Evolutionary conservation across 257 asterid species (phyloP), one percentile per base, ranked within the genome.

Genomic region (Capsicum baccatum): DNA sequence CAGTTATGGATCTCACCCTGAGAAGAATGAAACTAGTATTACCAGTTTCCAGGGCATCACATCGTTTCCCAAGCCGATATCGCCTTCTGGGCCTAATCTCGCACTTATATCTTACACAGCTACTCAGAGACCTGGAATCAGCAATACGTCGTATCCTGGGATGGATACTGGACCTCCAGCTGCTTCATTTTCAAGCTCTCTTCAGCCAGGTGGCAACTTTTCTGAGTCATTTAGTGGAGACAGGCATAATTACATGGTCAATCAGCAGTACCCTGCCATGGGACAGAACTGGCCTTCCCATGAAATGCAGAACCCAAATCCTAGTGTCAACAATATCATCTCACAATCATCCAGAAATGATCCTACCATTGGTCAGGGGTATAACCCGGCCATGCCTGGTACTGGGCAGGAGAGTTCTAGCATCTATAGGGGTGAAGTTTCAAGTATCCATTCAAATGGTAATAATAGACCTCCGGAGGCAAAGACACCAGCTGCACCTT

Each of bases 71-170:
- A 89, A 86, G 44, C 91, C 92, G 52, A 80, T 85, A 83, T 90
- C 97, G n/a, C 91, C 97, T 71, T 86, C 95, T 0, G 89, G 85
- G 58, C 88, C 89, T 68, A 89, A 93, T 89, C 55, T 91, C 55
- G 89, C 94, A 4, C 54, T 83, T n/a, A 88, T 86, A 52, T 80
- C 89, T 63, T 79, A 79, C 26, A 50, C 86, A 14, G 83, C 85
- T 82, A 81, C 86, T 19, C 90, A 84, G 83, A 90, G 88, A 85
- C 85, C 88, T 12, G 85, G 85, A 56, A 42, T 50, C 9, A 81
- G 82, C 55, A 87, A 59, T 44, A 35, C 82, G 48, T 54, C 89
- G 5, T 35, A 84, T 70, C 69, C 87, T 33, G 88, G 82, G 33
- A 82, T 67, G 68, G 79, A 90, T 71, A 17, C 87, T 16, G 89